Evolutionary conservation across 495 filamentous ascomycete genomes (phyloP).

Genomic region (Penicillium angulare): DNA sequence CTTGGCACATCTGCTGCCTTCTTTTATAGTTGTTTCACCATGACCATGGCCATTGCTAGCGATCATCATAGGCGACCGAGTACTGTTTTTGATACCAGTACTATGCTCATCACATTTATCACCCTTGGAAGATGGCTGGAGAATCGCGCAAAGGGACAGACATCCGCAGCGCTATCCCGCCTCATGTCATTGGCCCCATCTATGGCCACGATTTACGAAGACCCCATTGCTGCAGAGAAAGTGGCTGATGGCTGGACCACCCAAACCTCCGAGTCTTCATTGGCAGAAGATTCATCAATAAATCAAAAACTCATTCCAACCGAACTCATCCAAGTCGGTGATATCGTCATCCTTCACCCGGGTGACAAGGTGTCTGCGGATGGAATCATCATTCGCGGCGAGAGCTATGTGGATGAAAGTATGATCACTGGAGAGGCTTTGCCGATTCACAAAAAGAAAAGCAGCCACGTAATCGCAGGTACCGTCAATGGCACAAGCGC

Average conservation of each 20-base stretch:
- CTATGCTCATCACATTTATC: constrained; percentile 98
- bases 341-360: constrained; percentile 88
- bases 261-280: constrained; percentile 42
- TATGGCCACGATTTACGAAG: constrained; percentile 97
- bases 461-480: constrained; percentile 81
- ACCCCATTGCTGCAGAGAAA: constrained; percentile 92
- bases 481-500: constrained; percentile 94
- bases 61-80: constrained; percentile 72
- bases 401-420: constrained; percentile 94
- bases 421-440: constrained; percentile 98
- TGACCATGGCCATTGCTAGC: constrained; percentile 73
- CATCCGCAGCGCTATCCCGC: constrained; percentile 88
- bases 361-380: constrained; percentile 98
- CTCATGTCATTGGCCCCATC: constrained; percentile 95
- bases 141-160: constrained; percentile 95
- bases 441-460: constrained; percentile 84
- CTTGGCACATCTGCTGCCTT: constrained; percentile 95
- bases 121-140: constrained; percentile 89
- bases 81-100: constrained; percentile 95
- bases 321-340: constrained; percentile 90
- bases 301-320: constrained; percentile 87
- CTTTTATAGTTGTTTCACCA: constrained; percentile 90
- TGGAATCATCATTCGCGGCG: constrained; percentile 79
- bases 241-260: constrained; percentile 73
- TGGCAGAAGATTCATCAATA: constrained; percentile 52